phyloP scores from a whole-genome alignment of 305 asterid genomes.

The Fraxinus floribunda region DNA sequence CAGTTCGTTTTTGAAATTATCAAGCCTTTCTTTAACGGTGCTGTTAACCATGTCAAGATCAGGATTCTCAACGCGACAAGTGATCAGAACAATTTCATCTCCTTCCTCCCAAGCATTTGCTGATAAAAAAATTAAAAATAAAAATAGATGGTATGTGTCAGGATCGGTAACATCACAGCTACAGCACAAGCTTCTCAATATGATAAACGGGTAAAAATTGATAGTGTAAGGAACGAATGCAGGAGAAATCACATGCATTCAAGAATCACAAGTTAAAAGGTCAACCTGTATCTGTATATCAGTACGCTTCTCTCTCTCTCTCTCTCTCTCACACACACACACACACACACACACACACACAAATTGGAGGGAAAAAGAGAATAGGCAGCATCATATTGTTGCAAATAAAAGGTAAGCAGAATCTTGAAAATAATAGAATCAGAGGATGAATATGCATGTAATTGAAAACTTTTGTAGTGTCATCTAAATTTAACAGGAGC shows the following conservation, averaged over 20 bases:
- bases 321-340: not conserved
- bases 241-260: not conserved
- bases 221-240: not conserved
- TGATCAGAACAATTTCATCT: slow-evolving; percentile 85
- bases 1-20: slow-evolving; percentile 76
- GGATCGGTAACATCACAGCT: not conserved
- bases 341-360: not conserved
- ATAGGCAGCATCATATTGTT: not conserved
- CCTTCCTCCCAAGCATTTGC: slow-evolving; percentile 99
- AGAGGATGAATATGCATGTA: not conserved
- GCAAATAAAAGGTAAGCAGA: not conserved
- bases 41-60: slow-evolving; percentile 82
- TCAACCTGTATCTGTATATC: not conserved
- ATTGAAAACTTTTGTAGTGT: not conserved
- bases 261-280: not conserved
- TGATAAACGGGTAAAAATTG: not conserved
- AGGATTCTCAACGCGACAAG: slow-evolving; percentile 72
- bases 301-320: not conserved
- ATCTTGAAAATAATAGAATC: not conserved
- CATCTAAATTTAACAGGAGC: not conserved
- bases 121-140: slow-evolving; percentile 26
- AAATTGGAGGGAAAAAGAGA: not conserved
- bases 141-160: not conserved
- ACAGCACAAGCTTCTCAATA: not conserved
- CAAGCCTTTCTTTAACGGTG: slow-evolving; percentile 52